Conservation (phyloP, 495 filamentous ascomycete genomes). For the Terfezia boudieri region DNA sequence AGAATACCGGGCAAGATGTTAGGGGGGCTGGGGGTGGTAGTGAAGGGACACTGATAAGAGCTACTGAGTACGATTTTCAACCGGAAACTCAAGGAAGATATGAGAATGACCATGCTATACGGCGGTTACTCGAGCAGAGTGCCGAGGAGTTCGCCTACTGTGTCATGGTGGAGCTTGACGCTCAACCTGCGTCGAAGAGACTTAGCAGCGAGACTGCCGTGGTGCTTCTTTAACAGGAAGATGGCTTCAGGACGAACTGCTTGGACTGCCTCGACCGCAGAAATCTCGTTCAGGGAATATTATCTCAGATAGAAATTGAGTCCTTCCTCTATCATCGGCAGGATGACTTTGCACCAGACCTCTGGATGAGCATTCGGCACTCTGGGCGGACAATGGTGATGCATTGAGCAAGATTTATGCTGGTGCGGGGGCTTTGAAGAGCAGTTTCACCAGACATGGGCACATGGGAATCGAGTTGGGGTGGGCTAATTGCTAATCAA, state of each 20-base stretch:
- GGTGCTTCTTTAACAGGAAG: slow-evolving; percentile 71
- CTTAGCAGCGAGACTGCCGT: slow-evolving; percentile 29
- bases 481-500: slow-evolving; percentile 97
- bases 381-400: slow-evolving; percentile 99
- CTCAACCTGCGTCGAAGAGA: slow-evolving; percentile 19
- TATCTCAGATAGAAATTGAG: slow-evolving; percentile 78
- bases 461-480: slow-evolving; percentile 89
- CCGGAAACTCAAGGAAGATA: slow-evolving; percentile 84
- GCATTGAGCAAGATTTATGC: slow-evolving; percentile 88
- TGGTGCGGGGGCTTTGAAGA: slow-evolving; percentile 83
- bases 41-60: slow-evolving; percentile 32
- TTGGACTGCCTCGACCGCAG: slow-evolving; percentile 90
- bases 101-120: slow-evolving; percentile 62
- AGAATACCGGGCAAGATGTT: slow-evolving; percentile 6
- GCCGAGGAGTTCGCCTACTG: slow-evolving; percentile 79
- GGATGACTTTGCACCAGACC: slow-evolving; percentile 44
- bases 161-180: slow-evolving; percentile 46
- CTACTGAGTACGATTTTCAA: slow-evolving; percentile 85
- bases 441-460: slow-evolving; percentile 87
- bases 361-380: slow-evolving; percentile 69
- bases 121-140: slow-evolving; percentile 45
- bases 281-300: slow-evolving; percentile 86
- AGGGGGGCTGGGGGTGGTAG: not conserved
- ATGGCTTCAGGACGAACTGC: slow-evolving; percentile 88
- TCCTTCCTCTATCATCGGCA: slow-evolving; percentile 48